Base-by-base conservation (phyloP, 805 yeast species). In the Kodamaea nitidulidarum region DNA sequence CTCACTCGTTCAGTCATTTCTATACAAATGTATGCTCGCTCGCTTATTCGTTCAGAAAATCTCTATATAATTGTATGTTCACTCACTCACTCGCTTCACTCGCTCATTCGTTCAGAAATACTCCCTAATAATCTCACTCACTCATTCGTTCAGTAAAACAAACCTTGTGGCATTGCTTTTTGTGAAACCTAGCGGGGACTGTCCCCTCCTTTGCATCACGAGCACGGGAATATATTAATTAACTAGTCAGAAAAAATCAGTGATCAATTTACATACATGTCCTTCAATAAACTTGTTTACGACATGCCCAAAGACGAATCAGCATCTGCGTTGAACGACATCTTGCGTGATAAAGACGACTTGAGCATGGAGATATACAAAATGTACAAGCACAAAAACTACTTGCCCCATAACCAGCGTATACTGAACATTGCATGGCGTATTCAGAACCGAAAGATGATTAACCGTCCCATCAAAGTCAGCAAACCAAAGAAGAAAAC, bases 371-470 rank as follows among this genome's bases (percentile, higher is more conserved):
- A 62, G 35, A 59, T 69, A 25, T 65, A 52, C 48, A 58, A 63
- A 46, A 67, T 68, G 72, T 69, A 68, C 47, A 62, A 58, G 48
- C 57, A 61, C 46, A 69, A 69, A 49, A 50, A 48, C 39, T 68
- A 64, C 44, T 49, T 69, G 36, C 74, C 74, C 7, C 68, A 69
- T 47, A 65, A 61, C 44, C 56, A 65, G 41, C 51, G 74, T 30
- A 66, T 69, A 18, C 53, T 63, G 27, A 69, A 69, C 49, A 59
- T 69, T 11, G 73, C 74, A 6, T 67, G 73, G 73, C 54, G 74
- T 40, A 67, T 69, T 40, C 71, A 69, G 35, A 68, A 65, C 48
- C 52, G 52, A 29, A 67, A 67, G 44, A 16, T 57, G 27, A 26
- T 62, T 39, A 39, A 33, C 24, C n/a, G 18, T 9, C 28, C 32